A percentile compares a stretch with the other conserved stretches of the same genome.
phyloP scores from a whole-genome alignment of 306 rosid genomes.

The Calophaca sinica region DNA sequence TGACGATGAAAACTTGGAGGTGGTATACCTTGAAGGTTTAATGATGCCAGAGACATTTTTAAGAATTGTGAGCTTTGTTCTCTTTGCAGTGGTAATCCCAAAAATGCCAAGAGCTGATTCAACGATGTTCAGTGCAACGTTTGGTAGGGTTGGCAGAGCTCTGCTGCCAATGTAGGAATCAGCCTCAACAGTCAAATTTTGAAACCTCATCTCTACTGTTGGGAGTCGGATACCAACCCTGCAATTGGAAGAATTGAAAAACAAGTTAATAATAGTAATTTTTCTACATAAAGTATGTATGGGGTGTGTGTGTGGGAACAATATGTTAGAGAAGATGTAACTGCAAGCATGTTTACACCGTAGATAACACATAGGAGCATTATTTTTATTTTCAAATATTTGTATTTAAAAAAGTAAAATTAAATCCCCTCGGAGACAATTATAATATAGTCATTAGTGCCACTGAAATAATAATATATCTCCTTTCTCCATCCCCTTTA shows the following conservation, averaged over 20 bases:
- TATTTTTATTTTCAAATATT: too few species aligned
- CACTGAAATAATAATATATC: too few species aligned
- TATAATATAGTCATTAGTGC: too few species aligned
- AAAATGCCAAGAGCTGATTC: slow-evolving; percentile 71
- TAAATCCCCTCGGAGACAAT: too few species aligned
- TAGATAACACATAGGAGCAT: too few species aligned
- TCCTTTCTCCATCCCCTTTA: too few species aligned
- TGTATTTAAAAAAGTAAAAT: too few species aligned
- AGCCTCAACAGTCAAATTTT: slow-evolving; percentile 73
- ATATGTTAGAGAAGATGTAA: too few species aligned
- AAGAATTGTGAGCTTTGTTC: slow-evolving; percentile 81
- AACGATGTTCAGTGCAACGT: slow-evolving; percentile 62
- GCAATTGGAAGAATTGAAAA: slow-evolving; percentile 17
- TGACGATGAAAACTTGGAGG: not conserved
- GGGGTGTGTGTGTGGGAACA: too few species aligned
- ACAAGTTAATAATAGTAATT: not conserved
- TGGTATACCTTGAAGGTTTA: slow-evolving; percentile 81
- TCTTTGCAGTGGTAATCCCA: slow-evolving; percentile 67
- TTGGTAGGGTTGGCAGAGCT: slow-evolving; percentile 90
- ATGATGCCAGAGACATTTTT: slow-evolving; percentile 81
- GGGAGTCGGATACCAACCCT: slow-evolving; percentile 92
- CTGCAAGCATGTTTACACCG: too few species aligned
- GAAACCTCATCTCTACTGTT: slow-evolving; percentile 80
- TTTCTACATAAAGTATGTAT: not conserved
- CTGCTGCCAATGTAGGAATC: slow-evolving; percentile 72